Conservation (phyloP, 345 rosid species). For the Acer negundo region DNA sequence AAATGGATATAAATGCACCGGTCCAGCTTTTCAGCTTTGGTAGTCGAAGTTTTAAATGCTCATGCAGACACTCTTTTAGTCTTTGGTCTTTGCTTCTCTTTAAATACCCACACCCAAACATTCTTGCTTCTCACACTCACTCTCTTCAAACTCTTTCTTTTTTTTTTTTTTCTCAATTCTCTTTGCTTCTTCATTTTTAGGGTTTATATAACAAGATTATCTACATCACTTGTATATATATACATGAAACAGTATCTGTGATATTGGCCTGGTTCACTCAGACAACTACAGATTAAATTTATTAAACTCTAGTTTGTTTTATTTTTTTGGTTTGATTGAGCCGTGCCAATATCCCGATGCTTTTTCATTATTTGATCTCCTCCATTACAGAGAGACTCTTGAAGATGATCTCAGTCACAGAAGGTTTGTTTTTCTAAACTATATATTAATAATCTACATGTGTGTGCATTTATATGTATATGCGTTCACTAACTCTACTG, state of each 20-base stretch:
- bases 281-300: conserved; percentile 23
- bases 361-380: conserved; percentile 41
- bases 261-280: conserved; percentile 98
- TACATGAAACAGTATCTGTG: conserved; percentile 50
- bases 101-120: conserved; percentile 49
- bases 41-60: conserved; percentile 78
- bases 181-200: neutral
- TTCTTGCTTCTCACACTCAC: conserved; percentile 31
- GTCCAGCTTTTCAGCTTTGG: conserved; percentile 71
- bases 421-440: conserved; percentile 8
- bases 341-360: conserved; percentile 97
- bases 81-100: conserved; percentile 28
- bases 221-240: neutral
- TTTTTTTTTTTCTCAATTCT: neutral
- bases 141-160: conserved; percentile 11
- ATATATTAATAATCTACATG: neutral
- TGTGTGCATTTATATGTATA: neutral
- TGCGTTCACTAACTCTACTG: neutral
- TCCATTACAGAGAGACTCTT: neutral
- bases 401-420: neutral
- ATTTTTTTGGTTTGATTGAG: conserved; percentile 65
- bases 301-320: neutral
- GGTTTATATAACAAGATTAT: neutral
- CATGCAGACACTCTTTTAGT: conserved; percentile 41
- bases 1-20: conserved; percentile 55